Conservation (phyloP, 371 early-diverging fungal genomes). For the Mortierella sp. region DNA sequence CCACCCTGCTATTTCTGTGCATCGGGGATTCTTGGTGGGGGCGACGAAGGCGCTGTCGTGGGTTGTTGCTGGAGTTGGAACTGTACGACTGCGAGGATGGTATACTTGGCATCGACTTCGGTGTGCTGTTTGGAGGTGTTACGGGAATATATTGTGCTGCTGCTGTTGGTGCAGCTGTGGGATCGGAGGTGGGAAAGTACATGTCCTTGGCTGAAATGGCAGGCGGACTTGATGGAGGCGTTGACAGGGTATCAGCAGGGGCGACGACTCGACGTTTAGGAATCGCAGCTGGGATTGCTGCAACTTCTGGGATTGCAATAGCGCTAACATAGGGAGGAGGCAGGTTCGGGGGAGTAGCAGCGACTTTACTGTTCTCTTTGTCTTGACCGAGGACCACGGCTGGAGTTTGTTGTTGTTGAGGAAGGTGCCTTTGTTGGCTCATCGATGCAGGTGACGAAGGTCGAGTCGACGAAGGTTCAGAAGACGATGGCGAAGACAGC, state of each 20-base stretch:
- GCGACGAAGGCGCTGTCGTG: slow-evolving; percentile 2
- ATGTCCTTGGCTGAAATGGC: slow-evolving; percentile 7
- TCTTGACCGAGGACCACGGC: neutral
- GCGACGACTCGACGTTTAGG: slow-evolving; percentile 1
- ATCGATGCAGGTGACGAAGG: neutral
- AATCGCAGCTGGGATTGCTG: slow-evolving; percentile 6
- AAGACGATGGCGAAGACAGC: neutral
- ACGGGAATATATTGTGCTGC: neutral
- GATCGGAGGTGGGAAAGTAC: slow-evolving; percentile 12
- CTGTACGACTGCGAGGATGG: neutral
- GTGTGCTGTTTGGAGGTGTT: neutral
- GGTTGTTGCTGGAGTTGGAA: neutral
- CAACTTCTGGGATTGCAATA: neutral
- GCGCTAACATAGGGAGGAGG: neutral
- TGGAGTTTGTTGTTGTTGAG: neutral
- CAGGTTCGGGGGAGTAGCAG: neutral
- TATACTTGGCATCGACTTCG: neutral
- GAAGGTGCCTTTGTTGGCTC: neutral
- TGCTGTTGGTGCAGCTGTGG: neutral
- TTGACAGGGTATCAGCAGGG: slow-evolving; percentile 19
- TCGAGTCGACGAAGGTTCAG: slow-evolving; percentile 5
- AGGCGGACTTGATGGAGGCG: slow-evolving; percentile 36
- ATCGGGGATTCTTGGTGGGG: slow-evolving; percentile 1
- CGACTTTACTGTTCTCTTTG: neutral
- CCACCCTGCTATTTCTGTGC: slow-evolving; percentile 1